A percentile compares a stretch with the other conserved stretches of the same genome.
These are phyloP conservation scores for Garcileccinum viscosum DNA, from an alignment of 1,284 basidiomycete genomes.

Conservation along the genomic window DNA sequence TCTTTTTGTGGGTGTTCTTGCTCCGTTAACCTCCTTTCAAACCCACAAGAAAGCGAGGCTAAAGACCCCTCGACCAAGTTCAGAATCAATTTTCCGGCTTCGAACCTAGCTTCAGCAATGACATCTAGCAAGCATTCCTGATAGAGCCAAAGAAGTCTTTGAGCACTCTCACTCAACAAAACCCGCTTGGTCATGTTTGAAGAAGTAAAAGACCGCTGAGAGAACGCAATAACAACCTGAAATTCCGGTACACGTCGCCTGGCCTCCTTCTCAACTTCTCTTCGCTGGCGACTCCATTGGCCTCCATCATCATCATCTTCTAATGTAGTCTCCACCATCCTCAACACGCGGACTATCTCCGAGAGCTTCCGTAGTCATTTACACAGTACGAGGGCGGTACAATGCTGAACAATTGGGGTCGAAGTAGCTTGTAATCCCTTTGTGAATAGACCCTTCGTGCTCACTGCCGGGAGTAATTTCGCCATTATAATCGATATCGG, in stretches of 20 bases:
- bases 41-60: slow-evolving; percentile 25
- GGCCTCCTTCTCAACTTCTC: slow-evolving; percentile 78
- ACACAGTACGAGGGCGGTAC: slow-evolving; percentile 75
- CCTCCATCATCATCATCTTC: slow-evolving; percentile 72
- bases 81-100: slow-evolving; percentile 81
- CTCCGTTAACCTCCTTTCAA: neutral
- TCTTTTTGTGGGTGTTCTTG: slow-evolving; percentile 15
- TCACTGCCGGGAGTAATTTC: slow-evolving; percentile 77
- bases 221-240: slow-evolving; percentile 81
- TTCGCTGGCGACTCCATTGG: slow-evolving; percentile 67
- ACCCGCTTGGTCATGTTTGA: slow-evolving; percentile 44
- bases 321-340: slow-evolving; percentile 55
- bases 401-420: slow-evolving; percentile 78
- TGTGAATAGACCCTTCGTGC: slow-evolving; percentile 72
- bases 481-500: slow-evolving; percentile 73
- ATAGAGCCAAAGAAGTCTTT: slow-evolving; percentile 85
- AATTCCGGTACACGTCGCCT: slow-evolving; percentile 83
- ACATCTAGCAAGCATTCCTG: slow-evolving; percentile 77
- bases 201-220: slow-evolving; percentile 50
- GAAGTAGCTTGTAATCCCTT: slow-evolving; percentile 79
- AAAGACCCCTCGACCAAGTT: slow-evolving; percentile 46
- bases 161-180: slow-evolving; percentile 78
- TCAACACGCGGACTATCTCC: slow-evolving; percentile 58
- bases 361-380: slow-evolving; percentile 77
- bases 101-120: slow-evolving; percentile 82